These are phyloP conservation scores for Botrytis elliptica DNA, from an alignment of 2,329 filamentous ascomycete genomes.

Conservation along the genomic window DNA sequence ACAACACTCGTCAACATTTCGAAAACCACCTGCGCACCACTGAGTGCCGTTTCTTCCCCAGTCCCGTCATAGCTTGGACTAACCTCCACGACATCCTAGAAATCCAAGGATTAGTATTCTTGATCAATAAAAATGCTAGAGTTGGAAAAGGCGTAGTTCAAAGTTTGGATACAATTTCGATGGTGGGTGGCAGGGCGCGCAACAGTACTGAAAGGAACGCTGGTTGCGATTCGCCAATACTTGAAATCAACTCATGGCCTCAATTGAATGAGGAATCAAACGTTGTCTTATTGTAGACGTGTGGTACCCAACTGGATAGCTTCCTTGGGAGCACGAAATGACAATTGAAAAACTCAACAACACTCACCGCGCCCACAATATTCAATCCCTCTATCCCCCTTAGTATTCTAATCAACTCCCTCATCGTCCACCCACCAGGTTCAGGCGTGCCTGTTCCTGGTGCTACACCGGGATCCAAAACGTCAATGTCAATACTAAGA, in stretches of 20 bases:
- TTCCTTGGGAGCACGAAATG: background rate
- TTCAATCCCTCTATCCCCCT: conserved; percentile 80
- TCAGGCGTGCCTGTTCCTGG: conserved; percentile 87
- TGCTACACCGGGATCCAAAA: conserved; percentile 67
- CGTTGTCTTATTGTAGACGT: background rate
- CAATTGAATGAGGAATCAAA: background rate
- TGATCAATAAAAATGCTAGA: background rate
- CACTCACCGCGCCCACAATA: conserved; percentile 66
- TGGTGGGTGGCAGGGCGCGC: background rate
- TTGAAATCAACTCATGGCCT: background rate
- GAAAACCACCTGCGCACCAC: conserved; percentile 79
- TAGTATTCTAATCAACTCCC: conserved; percentile 81
- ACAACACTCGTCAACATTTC: conserved; percentile 80
- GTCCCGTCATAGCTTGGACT: conserved; percentile 79
- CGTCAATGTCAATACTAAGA: conserved; percentile 77
- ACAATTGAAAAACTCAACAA: background rate
- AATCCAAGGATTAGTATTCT: background rate
- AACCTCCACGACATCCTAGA: conserved; percentile 77
- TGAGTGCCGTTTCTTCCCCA: conserved; percentile 78
- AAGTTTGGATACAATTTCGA: too few relatives aligned
- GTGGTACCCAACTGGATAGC: background rate
- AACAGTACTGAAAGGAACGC: background rate
- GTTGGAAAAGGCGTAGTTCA: background rate
- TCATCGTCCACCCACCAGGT: conserved; percentile 85
- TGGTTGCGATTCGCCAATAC: background rate